phyloP scores from a whole-genome alignment of 352 stramenopile species.

The Globisporangium echinulatum region DNA sequence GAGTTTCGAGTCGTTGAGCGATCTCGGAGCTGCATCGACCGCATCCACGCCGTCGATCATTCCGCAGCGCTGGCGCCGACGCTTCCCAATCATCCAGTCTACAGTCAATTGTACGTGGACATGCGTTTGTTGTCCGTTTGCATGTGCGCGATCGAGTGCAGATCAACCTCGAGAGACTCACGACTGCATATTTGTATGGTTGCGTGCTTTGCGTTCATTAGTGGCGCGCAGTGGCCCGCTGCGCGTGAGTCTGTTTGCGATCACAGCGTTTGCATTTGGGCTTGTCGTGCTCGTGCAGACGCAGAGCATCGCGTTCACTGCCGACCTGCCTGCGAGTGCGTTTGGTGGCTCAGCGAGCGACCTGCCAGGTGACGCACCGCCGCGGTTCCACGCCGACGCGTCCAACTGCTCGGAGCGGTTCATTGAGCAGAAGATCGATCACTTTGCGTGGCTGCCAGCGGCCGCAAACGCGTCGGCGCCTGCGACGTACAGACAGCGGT shows the following conservation, averaged over 20 bases:
- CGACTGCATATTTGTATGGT: no score
- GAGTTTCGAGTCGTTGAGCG: constrained; percentile 2
- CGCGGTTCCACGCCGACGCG: constrained; percentile 28
- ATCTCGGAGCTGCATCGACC: constrained; percentile 1
- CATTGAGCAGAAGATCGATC: constrained; percentile 87
- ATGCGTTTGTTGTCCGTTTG: not conserved
- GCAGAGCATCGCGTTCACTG: constrained; percentile 40
- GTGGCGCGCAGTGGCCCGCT: constrained; percentile 16
- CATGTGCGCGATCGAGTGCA: not conserved
- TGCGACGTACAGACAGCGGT: constrained; percentile 82
- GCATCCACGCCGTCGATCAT: constrained; percentile 12
- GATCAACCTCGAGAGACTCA: not conserved
- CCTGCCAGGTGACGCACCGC: constrained; percentile 4
- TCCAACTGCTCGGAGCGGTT: constrained; percentile 81
- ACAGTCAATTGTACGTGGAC: constrained; percentile 9
- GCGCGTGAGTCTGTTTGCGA: constrained; percentile 44
- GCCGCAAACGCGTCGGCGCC: constrained; percentile 17
- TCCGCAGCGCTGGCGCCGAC: constrained; percentile 15
- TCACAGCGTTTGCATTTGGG: constrained; percentile 39
- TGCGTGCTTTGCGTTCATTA: not conserved
- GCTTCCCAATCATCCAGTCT: constrained; percentile 14
- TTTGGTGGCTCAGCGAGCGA: constrained; percentile 16
- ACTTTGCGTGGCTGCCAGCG: constrained; percentile 70
- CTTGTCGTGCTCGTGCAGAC: constrained; percentile 71
- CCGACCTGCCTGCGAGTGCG: constrained; percentile 32